Base-by-base conservation (phyloP, 1,284 basidiomycete genomes). In the Rhodofomes roseus region DNA sequence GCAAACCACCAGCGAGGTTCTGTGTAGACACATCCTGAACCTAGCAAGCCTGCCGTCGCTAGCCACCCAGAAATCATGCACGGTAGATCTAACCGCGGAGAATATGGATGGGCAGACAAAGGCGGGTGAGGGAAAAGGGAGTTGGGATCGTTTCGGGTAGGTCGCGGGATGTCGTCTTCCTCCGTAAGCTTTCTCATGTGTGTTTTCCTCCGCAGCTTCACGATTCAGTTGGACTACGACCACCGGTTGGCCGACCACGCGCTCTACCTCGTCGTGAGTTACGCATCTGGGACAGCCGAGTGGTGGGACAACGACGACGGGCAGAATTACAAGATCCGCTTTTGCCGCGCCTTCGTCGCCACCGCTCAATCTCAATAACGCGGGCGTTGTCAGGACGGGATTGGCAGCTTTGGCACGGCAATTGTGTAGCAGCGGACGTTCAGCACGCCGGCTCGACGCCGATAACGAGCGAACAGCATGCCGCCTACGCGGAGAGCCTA, bases 231-330 rank as follows among this genome's bases (percentile, higher is more conserved):
- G 11, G 31, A 34, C 31, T 34, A 34, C 31, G 31, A 34, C 5
- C 31, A 34, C 31, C 4, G 11, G 31, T 11, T 34, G 4, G 11
- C 31, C 31, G 31, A 34, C 31, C 31, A 11, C 31, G 11, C 11
- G 31, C 31, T 95, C 51, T 85, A 81, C 73, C 76, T 93, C 23
- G 91, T 85, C 36, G 82, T 81, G 2, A 77, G 87, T 36, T 93
- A 81, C 72, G 76, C 74, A 16, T 66, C 69, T 70, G 71, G 85
- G 67, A 62, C 84, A 79, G 72, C 86, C 68, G 75, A 87, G 79
- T 81, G 84, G 80, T 97, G 95, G 95, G 95, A 97, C 77, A 96
- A 95, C 74, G 96, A 96, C 68, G 77, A 73, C 14, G 88, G 87
- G 1, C 68, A 73, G 65, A 96, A 97, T 73, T 97, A 95, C 76